Evolutionary conservation across 306 rosid genomes (phyloP).

Genomic region (Albizia julibrissin): DNA sequence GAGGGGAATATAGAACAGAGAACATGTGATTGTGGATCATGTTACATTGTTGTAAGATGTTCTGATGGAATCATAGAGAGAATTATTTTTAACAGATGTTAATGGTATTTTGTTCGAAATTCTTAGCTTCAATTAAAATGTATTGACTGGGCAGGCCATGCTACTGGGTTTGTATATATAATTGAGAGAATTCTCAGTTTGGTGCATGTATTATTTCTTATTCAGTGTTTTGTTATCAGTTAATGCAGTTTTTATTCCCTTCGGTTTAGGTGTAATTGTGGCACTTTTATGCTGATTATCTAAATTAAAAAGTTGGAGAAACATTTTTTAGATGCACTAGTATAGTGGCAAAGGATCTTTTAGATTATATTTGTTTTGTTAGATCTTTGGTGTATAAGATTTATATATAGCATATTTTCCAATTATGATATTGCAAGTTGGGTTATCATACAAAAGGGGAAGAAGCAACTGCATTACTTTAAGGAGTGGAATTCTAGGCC

Average conservation of each 20-base stretch:
- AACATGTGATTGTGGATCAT: not conserved
- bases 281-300: not conserved
- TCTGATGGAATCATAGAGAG: not conserved
- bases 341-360: slow-evolving; percentile 6
- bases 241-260: not conserved
- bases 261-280: not conserved
- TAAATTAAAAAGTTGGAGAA: not conserved
- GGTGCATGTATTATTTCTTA: not conserved
- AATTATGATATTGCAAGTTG: not conserved
- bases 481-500: slow-evolving; percentile 16
- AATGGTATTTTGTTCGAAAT: not conserved
- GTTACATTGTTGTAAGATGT: not conserved
- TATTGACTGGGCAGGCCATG: not conserved
- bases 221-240: not conserved
- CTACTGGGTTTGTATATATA: not conserved
- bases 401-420: not conserved
- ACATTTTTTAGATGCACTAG: slow-evolving; percentile 18
- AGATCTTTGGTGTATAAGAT: slow-evolving; percentile 19
- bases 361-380: slow-evolving; percentile 13
- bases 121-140: slow-evolving; percentile 1
- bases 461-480: slow-evolving; percentile 9
- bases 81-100: not conserved
- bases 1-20: not conserved
- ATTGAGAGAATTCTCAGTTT: not conserved
- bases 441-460: not conserved